A percentile compares a stretch with the other conserved stretches of the same genome.
phyloP scores from a whole-genome alignment of 768 basidiomycete species.

The Tylopilus vinaceipallidus region DNA sequence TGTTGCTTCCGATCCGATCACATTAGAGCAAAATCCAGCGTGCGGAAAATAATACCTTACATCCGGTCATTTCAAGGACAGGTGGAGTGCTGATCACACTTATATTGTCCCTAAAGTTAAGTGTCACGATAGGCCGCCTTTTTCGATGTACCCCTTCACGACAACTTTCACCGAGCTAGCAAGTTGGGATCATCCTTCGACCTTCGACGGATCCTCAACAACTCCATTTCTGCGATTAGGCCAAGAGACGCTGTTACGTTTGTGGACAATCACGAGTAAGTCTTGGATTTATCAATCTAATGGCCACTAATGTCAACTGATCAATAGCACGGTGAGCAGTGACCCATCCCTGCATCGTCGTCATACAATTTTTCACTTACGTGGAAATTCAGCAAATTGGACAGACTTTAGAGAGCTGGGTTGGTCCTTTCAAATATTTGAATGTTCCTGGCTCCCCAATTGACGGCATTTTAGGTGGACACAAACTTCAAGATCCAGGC shows the following conservation, averaged over 20 bases:
- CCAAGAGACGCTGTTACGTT: constrained; percentile 87
- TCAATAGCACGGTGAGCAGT: constrained; percentile 60
- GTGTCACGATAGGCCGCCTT: constrained; percentile 62
- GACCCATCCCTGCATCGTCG: constrained; percentile 10
- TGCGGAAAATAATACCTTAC: constrained; percentile 53
- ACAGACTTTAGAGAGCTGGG: constrained; percentile 83
- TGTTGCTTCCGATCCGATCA: not conserved
- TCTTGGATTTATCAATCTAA: constrained; percentile 1
- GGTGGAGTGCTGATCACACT: constrained; percentile 35
- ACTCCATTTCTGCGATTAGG: constrained; percentile 61
- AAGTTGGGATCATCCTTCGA: constrained; percentile 66
- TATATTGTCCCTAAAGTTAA: not conserved
- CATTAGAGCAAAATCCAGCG: constrained; percentile 29
- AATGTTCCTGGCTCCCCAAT: not conserved
- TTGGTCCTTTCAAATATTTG: constrained; percentile 30
- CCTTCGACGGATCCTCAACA: constrained; percentile 68
- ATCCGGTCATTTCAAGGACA: constrained; percentile 64
- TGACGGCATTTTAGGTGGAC: constrained; percentile 49
- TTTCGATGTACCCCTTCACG: constrained; percentile 89
- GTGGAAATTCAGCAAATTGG: constrained; percentile 51
- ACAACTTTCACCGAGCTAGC: constrained; percentile 79
- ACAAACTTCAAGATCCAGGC: constrained; percentile 76
- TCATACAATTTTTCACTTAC: not conserved
- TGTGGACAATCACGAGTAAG: constrained; percentile 89
- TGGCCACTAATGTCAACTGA: not conserved